Evolutionary conservation across 2,329 filamentous ascomycete species (phyloP).

Genomic region (Lachnellula occidentalis): DNA sequence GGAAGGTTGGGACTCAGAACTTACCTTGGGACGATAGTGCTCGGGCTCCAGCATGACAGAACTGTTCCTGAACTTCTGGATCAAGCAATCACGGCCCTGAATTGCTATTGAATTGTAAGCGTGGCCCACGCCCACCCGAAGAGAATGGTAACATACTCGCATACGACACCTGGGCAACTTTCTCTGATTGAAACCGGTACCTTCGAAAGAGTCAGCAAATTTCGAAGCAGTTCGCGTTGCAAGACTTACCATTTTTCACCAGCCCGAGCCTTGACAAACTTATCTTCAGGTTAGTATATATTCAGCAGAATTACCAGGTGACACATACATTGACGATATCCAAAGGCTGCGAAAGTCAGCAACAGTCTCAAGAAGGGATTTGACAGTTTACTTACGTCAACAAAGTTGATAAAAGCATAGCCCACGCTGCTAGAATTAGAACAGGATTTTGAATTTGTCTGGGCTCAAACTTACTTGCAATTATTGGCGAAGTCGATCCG

Average conservation of each 20-base stretch:
- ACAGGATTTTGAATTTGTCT: constrained; percentile 25
- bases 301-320: not conserved
- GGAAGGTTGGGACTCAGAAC: constrained; percentile 14
- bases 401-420: constrained; percentile 96
- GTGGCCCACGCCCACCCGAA: constrained; percentile 1
- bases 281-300: constrained; percentile 25
- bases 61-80: constrained; percentile 95
- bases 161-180: constrained; percentile 86
- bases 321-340: constrained; percentile 61
- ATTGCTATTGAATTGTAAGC: constrained; percentile 55
- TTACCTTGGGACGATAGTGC: constrained; percentile 78
- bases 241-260: constrained; percentile 61
- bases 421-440: constrained; percentile 63
- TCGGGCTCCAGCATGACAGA: constrained; percentile 86
- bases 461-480: constrained; percentile 60
- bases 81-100: constrained; percentile 83
- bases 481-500: constrained; percentile 83
- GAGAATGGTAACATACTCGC: constrained; percentile 60
- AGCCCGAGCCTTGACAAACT: constrained; percentile 67
- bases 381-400: constrained; percentile 52
- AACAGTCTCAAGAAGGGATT: not conserved
- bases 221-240: not conserved
- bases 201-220: constrained; percentile 36
- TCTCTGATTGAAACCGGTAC: constrained; percentile 79
- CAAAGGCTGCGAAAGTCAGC: constrained; percentile 52